Base-by-base conservation (phyloP, 257 asterid species). In the Pogostemon cablin region DNA sequence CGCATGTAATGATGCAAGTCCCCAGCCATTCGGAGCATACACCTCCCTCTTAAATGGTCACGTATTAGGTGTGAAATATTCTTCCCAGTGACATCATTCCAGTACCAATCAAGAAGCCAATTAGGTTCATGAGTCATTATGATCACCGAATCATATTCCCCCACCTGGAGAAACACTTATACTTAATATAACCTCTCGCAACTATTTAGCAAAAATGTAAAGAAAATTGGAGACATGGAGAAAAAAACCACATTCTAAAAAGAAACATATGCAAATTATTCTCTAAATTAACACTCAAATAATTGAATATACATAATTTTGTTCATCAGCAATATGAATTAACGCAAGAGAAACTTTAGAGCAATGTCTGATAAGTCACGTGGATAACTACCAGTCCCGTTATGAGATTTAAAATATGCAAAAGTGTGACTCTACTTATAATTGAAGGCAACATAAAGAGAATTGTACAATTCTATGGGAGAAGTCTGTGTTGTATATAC, bases 1-100 rank as follows among this genome's bases (percentile, higher is more conserved):
- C 96, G 96, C 98, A 95, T 95, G 81, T 91, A 95, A 81, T 91
- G 97, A 87, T 95, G 98, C 87, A 91, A 83, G 75, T 91, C 99
- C 78, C 98, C 99, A 62, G 98, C 96, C 73, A 95, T 76, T 59
- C 97, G 89, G 69, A 91, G 96, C 82, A 82, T 91, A 81, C 99
- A 91, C 82, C 98, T 81, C 65, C 92, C 97, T 62, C 67, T 86
- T 67, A 95, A 80, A 83, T 91, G 88, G 85, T 91, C 98, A 8
- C 85, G 83, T 78, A 95, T 91, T 72, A 95, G 78, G 75, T 95
- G 80, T 10, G 96, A 65, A 60, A 91, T 79, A 48, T 91, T 95
- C 74, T 91, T 89, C 62, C 96, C 99, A 49, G 93, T 84, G 76
- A 68, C 83, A 52, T 88, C 90, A 65, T 80, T 62, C 88, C 95